Evolutionary conservation across 2,329 filamentous ascomycete species (phyloP), one percentile per base, ranked within the genome.

Genomic region (Cercospora beticola): DNA sequence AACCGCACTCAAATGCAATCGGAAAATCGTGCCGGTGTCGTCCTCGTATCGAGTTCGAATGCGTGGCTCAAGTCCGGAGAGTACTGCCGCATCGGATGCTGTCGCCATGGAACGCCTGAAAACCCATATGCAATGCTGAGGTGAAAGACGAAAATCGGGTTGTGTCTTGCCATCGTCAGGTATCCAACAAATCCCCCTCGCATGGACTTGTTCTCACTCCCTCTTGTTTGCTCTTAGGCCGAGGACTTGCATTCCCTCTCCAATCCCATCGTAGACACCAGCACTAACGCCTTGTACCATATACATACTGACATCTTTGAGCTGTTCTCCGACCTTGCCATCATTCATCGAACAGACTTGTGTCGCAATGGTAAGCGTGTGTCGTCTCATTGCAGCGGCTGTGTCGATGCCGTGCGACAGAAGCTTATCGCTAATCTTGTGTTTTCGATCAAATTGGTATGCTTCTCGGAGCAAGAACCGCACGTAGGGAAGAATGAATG

Each of bases 211-310:
- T 56, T 59, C 40, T 67, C 65, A 58, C 43, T 60, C 40, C 18
- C 30, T 33, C 36, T 58, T 58, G 26, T 54, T 60, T 33, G 62
- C 57, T 33, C 70, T 76, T 67, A 72, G 68, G 2, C 83, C 82
- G 59, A 86, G 69, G 52, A 84, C 79, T 21, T 79, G 76, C 77
- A 88, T 81, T 0, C 86, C 86, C 69, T 88, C 84, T 1, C 82
- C 83, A 40, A 83, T 81, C 5, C 90, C 89, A 72, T 92, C 88
- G 73, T 88, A 87, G 52, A 92, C 81, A 0, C 90, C 91, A 14
- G 88, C 89, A 1, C 87, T 84, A 62, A 92, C 80, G 21, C 88
- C 86, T 70, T 89, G 84, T 1, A 90, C 78, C 74, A 88, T 85
- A 87, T 89, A 92, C 3, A 85, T 77, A 2, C 85, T 83, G 9